A percentile compares a stretch with the other conserved stretches of the same genome.
Evolutionary conservation across 2,329 filamentous ascomycete genomes (phyloP).

Genomic region (Ophiostoma populinum): DNA sequence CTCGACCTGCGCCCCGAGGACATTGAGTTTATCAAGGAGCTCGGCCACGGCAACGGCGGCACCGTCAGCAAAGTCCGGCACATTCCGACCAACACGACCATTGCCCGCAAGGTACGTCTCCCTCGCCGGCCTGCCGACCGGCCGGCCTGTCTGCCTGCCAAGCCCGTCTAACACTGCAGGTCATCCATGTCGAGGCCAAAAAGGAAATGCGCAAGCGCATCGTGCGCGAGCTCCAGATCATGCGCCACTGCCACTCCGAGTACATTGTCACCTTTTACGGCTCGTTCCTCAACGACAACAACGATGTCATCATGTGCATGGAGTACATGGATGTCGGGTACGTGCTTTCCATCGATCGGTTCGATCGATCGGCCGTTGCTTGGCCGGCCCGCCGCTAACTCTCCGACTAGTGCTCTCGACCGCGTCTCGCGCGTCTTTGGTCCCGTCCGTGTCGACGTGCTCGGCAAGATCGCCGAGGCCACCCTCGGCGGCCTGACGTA

Average conservation of each 20-base stretch:
- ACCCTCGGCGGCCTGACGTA: slow-evolving; percentile 88
- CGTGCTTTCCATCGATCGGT: slow-evolving; percentile 20
- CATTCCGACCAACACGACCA: slow-evolving; percentile 81
- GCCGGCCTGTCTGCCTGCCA: neutral
- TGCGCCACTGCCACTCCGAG: slow-evolving; percentile 92
- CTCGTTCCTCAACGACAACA: slow-evolving; percentile 88
- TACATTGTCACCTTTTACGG: slow-evolving; percentile 98
- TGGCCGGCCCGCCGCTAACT: slow-evolving; percentile 1
- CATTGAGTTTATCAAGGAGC: slow-evolving; percentile 79
- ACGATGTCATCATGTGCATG: slow-evolving; percentile 99
- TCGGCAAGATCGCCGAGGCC: slow-evolving; percentile 94
- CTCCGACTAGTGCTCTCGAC: slow-evolving; percentile 52
- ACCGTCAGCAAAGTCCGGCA: slow-evolving; percentile 98
- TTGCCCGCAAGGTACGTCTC: slow-evolving; percentile 76
- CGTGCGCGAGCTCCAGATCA: slow-evolving; percentile 90
- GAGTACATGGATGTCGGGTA: slow-evolving; percentile 99
- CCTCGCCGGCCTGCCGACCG: neutral
- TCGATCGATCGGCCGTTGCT: no score
- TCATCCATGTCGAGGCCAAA: slow-evolving; percentile 96
- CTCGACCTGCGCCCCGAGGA: slow-evolving; percentile 84
- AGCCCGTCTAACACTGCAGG: slow-evolving; percentile 31
- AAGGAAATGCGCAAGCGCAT: slow-evolving; percentile 94
- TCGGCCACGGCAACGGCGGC: slow-evolving; percentile 90
- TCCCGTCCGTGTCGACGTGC: slow-evolving; percentile 83
- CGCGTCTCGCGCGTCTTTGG: slow-evolving; percentile 89